Conservation (phyloP, 228 moss, liverwort and hornwort species). For the Sphagnum magellanicum region DNA sequence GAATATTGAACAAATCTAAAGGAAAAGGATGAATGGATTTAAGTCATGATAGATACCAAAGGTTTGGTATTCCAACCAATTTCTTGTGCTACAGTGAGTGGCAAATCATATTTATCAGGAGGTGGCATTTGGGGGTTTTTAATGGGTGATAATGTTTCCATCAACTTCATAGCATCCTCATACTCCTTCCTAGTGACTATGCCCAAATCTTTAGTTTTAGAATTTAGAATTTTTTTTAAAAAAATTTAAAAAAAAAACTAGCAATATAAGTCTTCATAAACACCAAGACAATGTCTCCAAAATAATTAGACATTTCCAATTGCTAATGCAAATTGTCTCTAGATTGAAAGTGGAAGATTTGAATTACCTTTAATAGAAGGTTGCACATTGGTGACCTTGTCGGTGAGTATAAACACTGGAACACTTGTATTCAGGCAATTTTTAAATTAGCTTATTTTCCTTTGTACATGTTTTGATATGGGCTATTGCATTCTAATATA, state of each 20-base stretch:
- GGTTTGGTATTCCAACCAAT: constrained; percentile 43
- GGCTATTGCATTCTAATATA: background rate
- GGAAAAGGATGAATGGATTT: background rate
- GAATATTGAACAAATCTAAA: background rate
- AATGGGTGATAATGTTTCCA: constrained; percentile 38
- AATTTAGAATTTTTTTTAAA: background rate
- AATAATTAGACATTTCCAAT: background rate
- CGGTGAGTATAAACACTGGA: constrained; percentile 28
- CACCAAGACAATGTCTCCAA: background rate
- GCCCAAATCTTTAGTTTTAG: constrained; percentile 2
- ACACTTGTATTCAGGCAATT: background rate
- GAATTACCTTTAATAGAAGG: constrained; percentile 37
- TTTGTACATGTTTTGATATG: background rate
- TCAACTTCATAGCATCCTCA: constrained; percentile 31
- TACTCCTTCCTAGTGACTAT: constrained; percentile 34
- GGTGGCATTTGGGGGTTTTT: constrained; percentile 30
- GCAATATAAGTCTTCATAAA: background rate
- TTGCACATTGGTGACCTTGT: constrained; percentile 29
- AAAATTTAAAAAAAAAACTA: background rate
- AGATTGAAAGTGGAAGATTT: background rate
- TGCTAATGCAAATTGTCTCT: no score
- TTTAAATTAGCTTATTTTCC: background rate
- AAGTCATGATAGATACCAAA: constrained; percentile 13
- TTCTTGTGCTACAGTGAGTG: constrained; percentile 30
- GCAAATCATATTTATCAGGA: constrained; percentile 32